These are phyloP conservation scores for Lyophyllum decastes DNA, from an alignment of 768 basidiomycete species.

Conservation along the genomic window DNA sequence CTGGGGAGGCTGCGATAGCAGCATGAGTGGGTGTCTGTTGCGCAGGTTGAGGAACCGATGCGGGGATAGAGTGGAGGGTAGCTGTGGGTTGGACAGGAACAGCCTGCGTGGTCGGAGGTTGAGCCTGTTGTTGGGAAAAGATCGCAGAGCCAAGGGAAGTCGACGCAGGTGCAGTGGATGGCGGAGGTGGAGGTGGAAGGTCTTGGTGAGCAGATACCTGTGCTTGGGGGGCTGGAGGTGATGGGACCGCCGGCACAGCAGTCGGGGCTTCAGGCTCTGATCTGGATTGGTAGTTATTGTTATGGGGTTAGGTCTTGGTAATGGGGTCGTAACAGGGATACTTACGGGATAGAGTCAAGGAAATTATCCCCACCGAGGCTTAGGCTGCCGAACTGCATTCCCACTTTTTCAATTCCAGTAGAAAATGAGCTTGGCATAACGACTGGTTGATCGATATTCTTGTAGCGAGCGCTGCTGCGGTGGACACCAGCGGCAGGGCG, in stretches of 20 bases:
- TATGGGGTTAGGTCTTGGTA: conserved; percentile 3
- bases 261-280: conserved; percentile 18
- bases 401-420: conserved; percentile 69
- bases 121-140: conserved; percentile 47
- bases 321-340: conserved; percentile 13
- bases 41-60: conserved; percentile 29
- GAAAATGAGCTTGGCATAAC: conserved; percentile 77
- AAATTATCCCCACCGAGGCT: conserved; percentile 70
- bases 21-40: conserved; percentile 37
- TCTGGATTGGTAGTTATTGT: conserved; percentile 3
- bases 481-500: conserved; percentile 57
- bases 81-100: conserved; percentile 26
- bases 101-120: conserved; percentile 36
- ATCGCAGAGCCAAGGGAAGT: conserved; percentile 39
- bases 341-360: conserved; percentile 56
- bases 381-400: conserved; percentile 89
- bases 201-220: conserved; percentile 32
- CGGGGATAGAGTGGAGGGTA: conserved; percentile 22
- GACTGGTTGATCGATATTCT: conserved; percentile 76
- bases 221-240: conserved; percentile 29
- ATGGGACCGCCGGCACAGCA: conserved; percentile 32
- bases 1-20: conserved; percentile 36
- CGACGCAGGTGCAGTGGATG: conserved; percentile 41
- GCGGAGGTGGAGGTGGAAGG: conserved; percentile 34
- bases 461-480: conserved; percentile 63